Evolutionary conservation across 768 basidiomycete genomes (phyloP).

Genomic region (Termitomyces eurrhizus): DNA sequence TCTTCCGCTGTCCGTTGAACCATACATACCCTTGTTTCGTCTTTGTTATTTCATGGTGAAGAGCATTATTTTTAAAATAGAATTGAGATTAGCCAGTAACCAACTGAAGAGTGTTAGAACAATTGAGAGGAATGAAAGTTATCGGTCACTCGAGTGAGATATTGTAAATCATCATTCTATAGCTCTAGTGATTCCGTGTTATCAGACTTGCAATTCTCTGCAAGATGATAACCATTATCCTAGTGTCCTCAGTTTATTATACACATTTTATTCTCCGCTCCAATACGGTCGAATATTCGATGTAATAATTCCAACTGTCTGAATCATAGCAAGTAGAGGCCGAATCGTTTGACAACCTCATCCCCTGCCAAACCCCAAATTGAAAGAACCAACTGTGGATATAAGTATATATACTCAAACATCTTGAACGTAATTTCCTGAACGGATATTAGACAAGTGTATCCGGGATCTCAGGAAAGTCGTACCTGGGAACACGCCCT

Average conservation of each 20-base stretch:
- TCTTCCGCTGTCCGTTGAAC: slow-evolving; percentile 6
- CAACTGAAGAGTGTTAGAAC: neutral
- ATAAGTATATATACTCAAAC: slow-evolving; percentile 5
- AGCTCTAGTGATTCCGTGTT: neutral
- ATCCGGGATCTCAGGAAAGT: neutral
- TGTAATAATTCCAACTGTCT: neutral
- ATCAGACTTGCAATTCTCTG: neutral
- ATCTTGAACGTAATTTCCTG: slow-evolving; percentile 71
- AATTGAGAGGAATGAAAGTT: neutral
- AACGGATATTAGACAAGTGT: slow-evolving; percentile 5
- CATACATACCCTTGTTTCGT: slow-evolving; percentile 12
- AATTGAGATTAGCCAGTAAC: slow-evolving; percentile 14
- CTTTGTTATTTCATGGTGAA: slow-evolving; percentile 17
- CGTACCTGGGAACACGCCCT: slow-evolving; percentile 89
- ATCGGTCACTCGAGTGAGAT: neutral
- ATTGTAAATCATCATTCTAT: neutral
- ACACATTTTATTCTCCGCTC: neutral
- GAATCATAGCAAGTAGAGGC: neutral
- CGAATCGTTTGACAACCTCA: neutral
- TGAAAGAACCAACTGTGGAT: neutral
- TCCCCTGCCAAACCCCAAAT: neutral
- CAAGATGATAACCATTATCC: neutral
- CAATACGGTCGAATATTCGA: neutral
- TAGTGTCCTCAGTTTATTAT: neutral
- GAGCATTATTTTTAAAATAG: slow-evolving; percentile 14